Evolutionary conservation across 208 protist species (phyloP), one percentile per base, ranked within the genome.

Genomic region (Leishmania tropica): DNA sequence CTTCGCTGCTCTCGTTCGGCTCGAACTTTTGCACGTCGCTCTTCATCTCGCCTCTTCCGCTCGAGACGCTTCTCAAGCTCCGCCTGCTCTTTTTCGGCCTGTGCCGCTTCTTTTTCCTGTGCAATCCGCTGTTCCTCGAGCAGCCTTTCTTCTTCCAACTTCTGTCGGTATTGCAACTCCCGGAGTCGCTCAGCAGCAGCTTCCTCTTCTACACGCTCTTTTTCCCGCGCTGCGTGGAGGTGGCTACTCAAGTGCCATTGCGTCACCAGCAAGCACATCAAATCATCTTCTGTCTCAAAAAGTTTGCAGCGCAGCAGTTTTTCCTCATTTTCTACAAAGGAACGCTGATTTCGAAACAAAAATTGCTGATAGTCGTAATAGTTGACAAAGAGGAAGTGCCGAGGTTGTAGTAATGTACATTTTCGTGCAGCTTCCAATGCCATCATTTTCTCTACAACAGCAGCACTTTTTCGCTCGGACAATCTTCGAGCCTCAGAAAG

Each of bases 381-480:
- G 70, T 97, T 88, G 19, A 89, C 81, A 68, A 85, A 93, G 10
- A 96, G 78, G 62, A 86, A 79, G 76, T 96, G 91, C 6, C 88
- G 73, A 3, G 79, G 82, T 1, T 78, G 87, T 40, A 82, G 86
- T 35, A 80, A 62, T 10, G 70, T 74, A 7, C 60, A 42, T 15
- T 73, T 37, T 13, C 83, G 75, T 10, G 79, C 54, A 3, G 85
- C 75, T 37, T 91, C 76, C 53, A 81, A 87, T 47, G 78, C 83
- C 90, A 93, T 92, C 19, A 94, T 10, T 62, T 81, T 81, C 11
- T 80, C 77, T 40, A 94, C 79, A 3, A 82, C 74, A 28, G 85
- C 60, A n/a, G 83, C 45, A 45, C 87, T 93, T 21, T 68, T 31
- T 42, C 31, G 79, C 35, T 81, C 40, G 0, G 72, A 74, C 13